Evolutionary conservation across 2,329 filamentous ascomycete genomes (phyloP).

Genomic region (Mycocentrospora acerina): DNA sequence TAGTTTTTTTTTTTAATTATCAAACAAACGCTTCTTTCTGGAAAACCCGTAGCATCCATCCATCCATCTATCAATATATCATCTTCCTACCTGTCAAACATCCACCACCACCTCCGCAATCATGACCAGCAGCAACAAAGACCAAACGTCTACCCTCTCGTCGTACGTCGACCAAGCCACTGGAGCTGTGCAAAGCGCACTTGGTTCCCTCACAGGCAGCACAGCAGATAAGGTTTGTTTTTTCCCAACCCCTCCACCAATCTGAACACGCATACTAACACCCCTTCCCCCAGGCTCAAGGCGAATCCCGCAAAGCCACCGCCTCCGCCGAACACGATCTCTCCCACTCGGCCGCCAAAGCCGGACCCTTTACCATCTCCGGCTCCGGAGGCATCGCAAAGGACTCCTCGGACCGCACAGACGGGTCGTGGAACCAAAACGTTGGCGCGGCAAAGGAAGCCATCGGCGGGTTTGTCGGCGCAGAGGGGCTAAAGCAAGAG

Average conservation of each 20-base stretch:
- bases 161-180: conserved; percentile 65
- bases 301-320: conserved; percentile 64
- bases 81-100: too few relatives aligned
- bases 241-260: conserved; percentile 1
- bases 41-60: too few relatives aligned
- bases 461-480: conserved; percentile 73
- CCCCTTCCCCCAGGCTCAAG: conserved; percentile 51
- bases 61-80: too few relatives aligned
- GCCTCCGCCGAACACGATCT: conserved; percentile 68
- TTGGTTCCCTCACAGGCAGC: conserved; percentile 75
- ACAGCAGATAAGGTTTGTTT: conserved; percentile 61
- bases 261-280: conserved; percentile 22
- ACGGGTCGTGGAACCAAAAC: conserved; percentile 85
- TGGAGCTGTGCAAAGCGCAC: conserved; percentile 69
- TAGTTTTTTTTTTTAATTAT: too few relatives aligned
- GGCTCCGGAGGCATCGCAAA: conserved; percentile 68
- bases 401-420: conserved; percentile 70
- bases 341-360: conserved; percentile 72
- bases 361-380: conserved; percentile 71
- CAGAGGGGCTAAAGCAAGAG: conserved; percentile 70
- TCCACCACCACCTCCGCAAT: too few relatives aligned
- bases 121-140: conserved; percentile 57
- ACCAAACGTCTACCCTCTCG: conserved; percentile 73
- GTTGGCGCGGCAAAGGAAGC: conserved; percentile 83
- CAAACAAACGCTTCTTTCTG: too few relatives aligned